These are phyloP conservation scores for Dryas octopetala DNA, from an alignment of 306 rosid species.

Conservation along the genomic window DNA sequence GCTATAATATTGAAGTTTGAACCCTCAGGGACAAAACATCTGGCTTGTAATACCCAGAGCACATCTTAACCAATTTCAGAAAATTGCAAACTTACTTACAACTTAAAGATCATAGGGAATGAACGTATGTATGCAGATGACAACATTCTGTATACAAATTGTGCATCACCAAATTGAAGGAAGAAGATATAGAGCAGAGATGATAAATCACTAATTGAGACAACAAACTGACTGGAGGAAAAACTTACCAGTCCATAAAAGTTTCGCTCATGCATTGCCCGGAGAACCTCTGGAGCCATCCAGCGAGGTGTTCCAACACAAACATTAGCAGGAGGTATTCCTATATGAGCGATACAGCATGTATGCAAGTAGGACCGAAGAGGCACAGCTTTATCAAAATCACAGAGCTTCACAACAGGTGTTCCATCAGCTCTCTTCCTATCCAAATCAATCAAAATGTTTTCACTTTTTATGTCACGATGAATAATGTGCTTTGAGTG, in stretches of 20 bases:
- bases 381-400: slow-evolving; percentile 96
- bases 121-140: not conserved
- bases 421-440: slow-evolving; percentile 67
- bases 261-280: slow-evolving; percentile 57
- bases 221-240: not conserved
- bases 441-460: slow-evolving; percentile 73
- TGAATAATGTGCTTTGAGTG: slow-evolving; percentile 92
- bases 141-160: not conserved
- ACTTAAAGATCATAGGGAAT: not conserved
- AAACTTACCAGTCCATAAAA: slow-evolving; percentile 78
- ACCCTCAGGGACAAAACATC: not conserved
- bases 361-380: slow-evolving; percentile 72
- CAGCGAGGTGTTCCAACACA: slow-evolving; percentile 98
- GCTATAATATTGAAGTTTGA: not conserved
- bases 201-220: not conserved
- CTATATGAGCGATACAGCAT: slow-evolving; percentile 84
- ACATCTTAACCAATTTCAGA: not conserved
- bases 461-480: slow-evolving; percentile 95
- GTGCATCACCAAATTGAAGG: not conserved
- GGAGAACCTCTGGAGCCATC: slow-evolving; percentile 99
- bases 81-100: not conserved
- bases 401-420: slow-evolving; percentile 87
- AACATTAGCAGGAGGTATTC: slow-evolving; percentile 71
- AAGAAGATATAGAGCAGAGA: not conserved
- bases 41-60: not conserved